phyloP scores from a whole-genome alignment of 305 asterid species.

The Fraxinus nigra region DNA sequence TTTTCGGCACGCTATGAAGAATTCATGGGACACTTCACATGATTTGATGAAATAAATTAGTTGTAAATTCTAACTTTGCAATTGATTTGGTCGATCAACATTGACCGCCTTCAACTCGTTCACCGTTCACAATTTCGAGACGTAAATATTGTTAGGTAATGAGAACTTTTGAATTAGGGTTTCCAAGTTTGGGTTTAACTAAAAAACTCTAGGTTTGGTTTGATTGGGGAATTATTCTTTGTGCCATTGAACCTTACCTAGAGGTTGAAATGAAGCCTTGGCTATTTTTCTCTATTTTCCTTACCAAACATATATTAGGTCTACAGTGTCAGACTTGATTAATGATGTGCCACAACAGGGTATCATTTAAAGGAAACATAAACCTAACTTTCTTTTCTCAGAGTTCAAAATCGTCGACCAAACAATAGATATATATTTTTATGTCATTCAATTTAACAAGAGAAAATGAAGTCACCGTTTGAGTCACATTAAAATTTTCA shows the following conservation, averaged over 20 bases:
- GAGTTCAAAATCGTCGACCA: background rate
- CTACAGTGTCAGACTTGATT: background rate
- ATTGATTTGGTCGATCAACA: background rate
- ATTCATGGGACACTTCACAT: background rate
- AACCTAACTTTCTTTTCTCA: background rate
- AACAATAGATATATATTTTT: background rate
- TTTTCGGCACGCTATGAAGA: background rate
- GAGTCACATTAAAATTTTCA: too few species aligned
- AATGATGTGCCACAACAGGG: background rate
- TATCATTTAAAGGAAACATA: background rate
- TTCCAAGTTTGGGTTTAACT: background rate
- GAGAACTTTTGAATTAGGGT: background rate
- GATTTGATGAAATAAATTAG: background rate
- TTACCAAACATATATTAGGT: background rate
- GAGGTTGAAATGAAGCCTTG: background rate
- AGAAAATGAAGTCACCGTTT: background rate
- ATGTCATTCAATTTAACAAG: background rate
- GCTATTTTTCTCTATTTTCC: background rate
- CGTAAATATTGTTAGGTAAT: background rate
- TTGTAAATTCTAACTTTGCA: background rate
- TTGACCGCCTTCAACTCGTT: background rate
- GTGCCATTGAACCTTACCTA: background rate
- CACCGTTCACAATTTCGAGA: background rate
- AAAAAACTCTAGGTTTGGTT: background rate
- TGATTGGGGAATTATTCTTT: background rate